Evolutionary conservation across 2,329 filamentous ascomycete species (phyloP).

Genomic region (Colletotrichum godetiae): DNA sequence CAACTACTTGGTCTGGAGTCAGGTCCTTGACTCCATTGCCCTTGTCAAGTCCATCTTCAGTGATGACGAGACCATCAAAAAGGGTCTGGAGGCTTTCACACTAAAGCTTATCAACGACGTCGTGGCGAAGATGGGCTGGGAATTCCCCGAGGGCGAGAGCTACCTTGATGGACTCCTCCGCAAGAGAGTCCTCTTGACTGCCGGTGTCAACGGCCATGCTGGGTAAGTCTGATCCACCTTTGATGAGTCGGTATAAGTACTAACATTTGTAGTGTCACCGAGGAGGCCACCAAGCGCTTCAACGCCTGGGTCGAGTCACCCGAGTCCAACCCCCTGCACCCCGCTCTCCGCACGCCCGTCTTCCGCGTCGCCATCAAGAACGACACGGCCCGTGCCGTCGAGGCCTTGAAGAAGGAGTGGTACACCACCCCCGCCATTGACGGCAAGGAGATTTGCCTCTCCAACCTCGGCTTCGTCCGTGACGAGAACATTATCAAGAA

Average conservation of each 20-base stretch:
- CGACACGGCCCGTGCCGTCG: constrained; percentile 76
- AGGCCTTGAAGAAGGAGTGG: constrained; percentile 87
- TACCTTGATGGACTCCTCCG: constrained; percentile 86
- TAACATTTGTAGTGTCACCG: constrained; percentile 63
- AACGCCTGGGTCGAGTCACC: constrained; percentile 79
- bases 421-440: constrained; percentile 85
- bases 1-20: constrained; percentile 90
- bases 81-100: constrained; percentile 81
- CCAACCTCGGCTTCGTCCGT: constrained; percentile 79
- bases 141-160: constrained; percentile 80
- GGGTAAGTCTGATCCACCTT: constrained; percentile 61
- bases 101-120: constrained; percentile 81
- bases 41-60: constrained; percentile 88
- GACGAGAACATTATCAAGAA: constrained; percentile 73
- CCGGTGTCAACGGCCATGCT: constrained; percentile 81
- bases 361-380: constrained; percentile 81
- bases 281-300: constrained; percentile 84
- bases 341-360: constrained; percentile 82
- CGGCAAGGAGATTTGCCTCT: constrained; percentile 87
- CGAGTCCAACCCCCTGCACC: constrained; percentile 78
- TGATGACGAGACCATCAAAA: constrained; percentile 77
- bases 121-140: constrained; percentile 86
- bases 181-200: constrained; percentile 81
- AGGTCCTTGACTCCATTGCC: constrained; percentile 81
- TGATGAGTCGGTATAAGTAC: neutral